phyloP scores from a whole-genome alignment of 2,329 filamentous ascomycete genomes.

The Colletotrichum graminicola region DNA sequence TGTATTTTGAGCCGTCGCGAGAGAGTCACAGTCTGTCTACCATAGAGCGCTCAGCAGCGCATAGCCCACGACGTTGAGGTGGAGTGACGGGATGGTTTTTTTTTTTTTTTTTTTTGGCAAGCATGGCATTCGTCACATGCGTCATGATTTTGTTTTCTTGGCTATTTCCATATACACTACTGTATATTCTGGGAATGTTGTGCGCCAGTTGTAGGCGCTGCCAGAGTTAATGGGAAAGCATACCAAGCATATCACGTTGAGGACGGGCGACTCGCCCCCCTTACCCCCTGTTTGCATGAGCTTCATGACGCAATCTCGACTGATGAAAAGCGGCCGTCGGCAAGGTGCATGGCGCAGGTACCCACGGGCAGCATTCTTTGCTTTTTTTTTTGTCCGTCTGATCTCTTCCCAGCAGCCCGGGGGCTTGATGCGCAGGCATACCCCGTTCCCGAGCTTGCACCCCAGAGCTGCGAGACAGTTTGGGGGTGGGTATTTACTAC shows the following conservation, averaged over 20 bases:
- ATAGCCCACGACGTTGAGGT: neutral
- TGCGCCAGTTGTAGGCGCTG: too few species aligned
- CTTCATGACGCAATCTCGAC: neutral
- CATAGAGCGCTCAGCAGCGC: neutral
- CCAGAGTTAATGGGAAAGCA: neutral
- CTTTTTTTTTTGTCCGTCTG: neutral
- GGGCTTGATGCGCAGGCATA: neutral
- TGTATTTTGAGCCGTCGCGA: neutral
- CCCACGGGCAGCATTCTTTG: neutral
- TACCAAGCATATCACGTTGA: neutral
- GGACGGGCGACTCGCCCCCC: neutral
- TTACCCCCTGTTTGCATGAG: neutral
- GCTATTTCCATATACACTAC: neutral
- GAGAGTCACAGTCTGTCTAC: neutral
- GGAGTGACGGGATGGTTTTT: neutral
- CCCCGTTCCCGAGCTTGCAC: neutral
- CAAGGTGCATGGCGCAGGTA: neutral
- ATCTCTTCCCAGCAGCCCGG: neutral
- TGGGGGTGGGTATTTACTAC: neutral
- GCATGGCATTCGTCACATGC: neutral
- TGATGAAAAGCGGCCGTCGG: neutral
- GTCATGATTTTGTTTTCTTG: neutral
- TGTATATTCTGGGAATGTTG: too few species aligned
- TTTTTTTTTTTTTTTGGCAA: neutral
- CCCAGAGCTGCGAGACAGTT: neutral